Conservation (phyloP, 176 grass and related monocot species). For the Musa acuminata region DNA sequence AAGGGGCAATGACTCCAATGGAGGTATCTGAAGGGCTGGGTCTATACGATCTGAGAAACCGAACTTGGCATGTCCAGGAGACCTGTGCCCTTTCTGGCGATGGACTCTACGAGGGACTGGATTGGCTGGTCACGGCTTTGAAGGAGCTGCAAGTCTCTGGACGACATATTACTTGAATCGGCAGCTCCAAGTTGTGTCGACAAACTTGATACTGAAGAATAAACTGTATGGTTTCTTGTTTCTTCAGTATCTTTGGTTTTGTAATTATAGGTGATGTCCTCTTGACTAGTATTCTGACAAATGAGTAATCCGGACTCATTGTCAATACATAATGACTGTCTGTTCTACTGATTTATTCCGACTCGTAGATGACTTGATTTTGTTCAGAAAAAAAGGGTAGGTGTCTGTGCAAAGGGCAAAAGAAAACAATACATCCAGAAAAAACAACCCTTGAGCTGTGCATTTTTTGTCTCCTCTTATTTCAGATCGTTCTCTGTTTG, state of each 20-base stretch:
- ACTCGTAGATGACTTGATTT: background rate
- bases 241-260: background rate
- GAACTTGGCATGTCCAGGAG: constrained; percentile 34
- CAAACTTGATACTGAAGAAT: background rate
- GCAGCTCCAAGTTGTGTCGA: background rate
- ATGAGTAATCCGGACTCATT: no score
- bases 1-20: constrained; percentile 29
- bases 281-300: no score
- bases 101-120: constrained; percentile 35
- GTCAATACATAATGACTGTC: no score
- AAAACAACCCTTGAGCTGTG: no score
- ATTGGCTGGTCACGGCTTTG: constrained; percentile 30
- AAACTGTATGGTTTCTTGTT: background rate
- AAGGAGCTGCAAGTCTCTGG: constrained; percentile 25
- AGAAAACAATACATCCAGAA: no score
- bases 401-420: no score
- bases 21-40: constrained; percentile 35
- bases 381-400: background rate
- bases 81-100: constrained; percentile 31
- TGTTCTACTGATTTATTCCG: background rate
- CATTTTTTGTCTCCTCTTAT: no score
- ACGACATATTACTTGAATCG: background rate
- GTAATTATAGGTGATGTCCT: no score
- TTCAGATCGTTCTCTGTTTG: no score
- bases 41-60: constrained; percentile 24